A percentile compares a stretch with the other conserved stretches of the same genome.
Conservation (phyloP, 257 asterid genomes). For the Primulina eburnea region DNA sequence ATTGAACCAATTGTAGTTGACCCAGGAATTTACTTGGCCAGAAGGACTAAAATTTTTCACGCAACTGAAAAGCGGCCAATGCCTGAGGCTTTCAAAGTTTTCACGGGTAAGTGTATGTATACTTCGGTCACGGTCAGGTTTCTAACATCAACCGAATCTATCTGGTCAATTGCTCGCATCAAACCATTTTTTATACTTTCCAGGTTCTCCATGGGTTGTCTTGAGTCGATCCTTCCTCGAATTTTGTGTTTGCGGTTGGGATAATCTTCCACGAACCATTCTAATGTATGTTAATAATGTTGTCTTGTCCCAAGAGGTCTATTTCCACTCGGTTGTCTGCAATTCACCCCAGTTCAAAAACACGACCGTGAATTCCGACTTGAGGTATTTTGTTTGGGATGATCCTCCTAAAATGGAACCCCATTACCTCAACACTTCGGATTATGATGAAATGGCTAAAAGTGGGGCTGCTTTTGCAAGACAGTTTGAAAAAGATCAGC, state of each 20-base stretch:
- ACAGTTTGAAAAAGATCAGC: slow-evolving; percentile 56
- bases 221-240: slow-evolving; percentile 87
- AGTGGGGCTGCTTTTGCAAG: slow-evolving; percentile 96
- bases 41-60: slow-evolving; percentile 79
- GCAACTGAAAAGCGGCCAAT: slow-evolving; percentile 91
- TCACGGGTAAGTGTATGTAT: slow-evolving; percentile 56
- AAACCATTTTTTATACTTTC: slow-evolving; percentile 19
- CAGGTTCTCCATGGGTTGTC: slow-evolving; percentile 96
- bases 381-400: slow-evolving; percentile 92
- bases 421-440: slow-evolving; percentile 53
- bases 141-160: neutral
- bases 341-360: slow-evolving; percentile 75
- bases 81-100: slow-evolving; percentile 86
- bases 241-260: slow-evolving; percentile 89
- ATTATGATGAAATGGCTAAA: slow-evolving; percentile 56
- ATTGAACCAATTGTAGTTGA: slow-evolving; percentile 85
- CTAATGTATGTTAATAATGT: slow-evolving; percentile 77
- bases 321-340: slow-evolving; percentile 88
- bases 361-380: slow-evolving; percentile 74
- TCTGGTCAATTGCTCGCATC: slow-evolving; percentile 14
- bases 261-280: slow-evolving; percentile 90
- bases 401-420: slow-evolving; percentile 98
- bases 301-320: slow-evolving; percentile 76
- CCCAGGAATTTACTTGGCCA: slow-evolving; percentile 84
- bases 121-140: neutral